phyloP scores from a whole-genome alignment of 2,329 filamentous ascomycete species.

The Fusarium albosuccineum region DNA sequence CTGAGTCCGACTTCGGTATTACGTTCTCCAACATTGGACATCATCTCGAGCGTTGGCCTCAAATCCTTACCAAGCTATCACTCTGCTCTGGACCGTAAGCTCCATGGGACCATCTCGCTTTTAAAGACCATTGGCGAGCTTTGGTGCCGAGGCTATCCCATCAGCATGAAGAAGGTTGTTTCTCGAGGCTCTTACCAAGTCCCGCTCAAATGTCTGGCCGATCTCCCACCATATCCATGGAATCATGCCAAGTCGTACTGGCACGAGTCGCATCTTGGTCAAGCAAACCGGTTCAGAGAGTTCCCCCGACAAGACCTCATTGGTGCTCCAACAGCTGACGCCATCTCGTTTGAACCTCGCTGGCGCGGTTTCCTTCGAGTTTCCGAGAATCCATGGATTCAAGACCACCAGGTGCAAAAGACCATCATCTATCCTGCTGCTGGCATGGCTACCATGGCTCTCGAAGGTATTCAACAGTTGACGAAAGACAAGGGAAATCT shows the following conservation, averaged over 20 bases:
- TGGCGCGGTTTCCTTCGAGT: conserved; percentile 65
- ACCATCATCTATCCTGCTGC: conserved; percentile 65
- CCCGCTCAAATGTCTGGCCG: conserved; percentile 53
- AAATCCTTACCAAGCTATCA: conserved; percentile 39
- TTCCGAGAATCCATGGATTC: conserved; percentile 65
- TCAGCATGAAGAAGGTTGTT: conserved; percentile 51
- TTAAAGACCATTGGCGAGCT: conserved; percentile 52
- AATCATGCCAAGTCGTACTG: conserved; percentile 66
- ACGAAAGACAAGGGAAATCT: conserved; percentile 41
- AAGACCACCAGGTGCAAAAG: conserved; percentile 65
- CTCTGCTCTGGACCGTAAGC: conserved; percentile 46
- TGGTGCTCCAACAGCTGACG: conserved; percentile 60
- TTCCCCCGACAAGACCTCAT: conserved; percentile 65
- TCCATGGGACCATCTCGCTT: conserved; percentile 41
- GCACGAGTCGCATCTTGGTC: conserved; percentile 64
- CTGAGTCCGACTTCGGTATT: conserved; percentile 56
- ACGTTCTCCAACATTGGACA: conserved; percentile 54
- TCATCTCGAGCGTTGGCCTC: conserved; percentile 40
- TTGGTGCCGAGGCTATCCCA: conserved; percentile 52
- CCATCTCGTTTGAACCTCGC: conserved; percentile 59
- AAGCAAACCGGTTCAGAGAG: conserved; percentile 58
- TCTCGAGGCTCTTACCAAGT: conserved; percentile 27
- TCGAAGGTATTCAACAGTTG: conserved; percentile 62
- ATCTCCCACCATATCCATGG: conserved; percentile 67
- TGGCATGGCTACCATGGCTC: conserved; percentile 63